A percentile compares a stretch with the other conserved stretches of the same genome.
Evolutionary conservation across 176 grass and related monocot genomes (phyloP).

Genomic region (maize (Zea mays)): DNA sequence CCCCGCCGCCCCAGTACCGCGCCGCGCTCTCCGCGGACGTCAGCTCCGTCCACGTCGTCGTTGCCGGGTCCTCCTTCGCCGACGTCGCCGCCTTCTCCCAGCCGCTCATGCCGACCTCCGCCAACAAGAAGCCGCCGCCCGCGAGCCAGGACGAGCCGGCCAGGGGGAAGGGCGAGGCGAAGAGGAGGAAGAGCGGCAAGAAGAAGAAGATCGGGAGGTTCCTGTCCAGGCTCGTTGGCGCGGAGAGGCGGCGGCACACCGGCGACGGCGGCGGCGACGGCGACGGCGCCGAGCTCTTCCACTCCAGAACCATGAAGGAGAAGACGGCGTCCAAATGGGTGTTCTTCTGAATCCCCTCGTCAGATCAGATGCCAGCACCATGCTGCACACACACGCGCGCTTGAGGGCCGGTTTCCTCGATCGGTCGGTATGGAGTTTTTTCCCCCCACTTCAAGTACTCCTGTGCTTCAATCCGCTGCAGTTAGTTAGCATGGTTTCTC

Average conservation of each 20-base stretch:
- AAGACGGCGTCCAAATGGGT: conserved; percentile 73
- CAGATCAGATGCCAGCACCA: not conserved
- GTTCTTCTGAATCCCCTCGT: conserved; percentile 46
- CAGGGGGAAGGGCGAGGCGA: conserved; percentile 48
- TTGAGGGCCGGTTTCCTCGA: not conserved
- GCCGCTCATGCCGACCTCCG: conserved; percentile 40
- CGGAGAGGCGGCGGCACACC: conserved; percentile 45
- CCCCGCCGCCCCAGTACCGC: conserved; percentile 32
- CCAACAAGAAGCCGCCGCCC: not conserved
- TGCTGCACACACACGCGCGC: not conserved
- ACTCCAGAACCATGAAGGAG: conserved; percentile 86
- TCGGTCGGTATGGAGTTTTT: not conserved
- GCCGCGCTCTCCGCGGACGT: conserved; percentile 38
- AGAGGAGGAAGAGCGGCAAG: conserved; percentile 42
- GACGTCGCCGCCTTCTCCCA: conserved; percentile 40
- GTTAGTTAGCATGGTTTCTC: not conserved
- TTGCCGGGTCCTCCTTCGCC: conserved; percentile 25
- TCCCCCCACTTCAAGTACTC: conserved; percentile 20
- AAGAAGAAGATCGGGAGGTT: conserved; percentile 64
- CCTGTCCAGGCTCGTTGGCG: conserved; percentile 67
- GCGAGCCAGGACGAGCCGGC: conserved; percentile 17
- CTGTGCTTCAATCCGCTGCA: conserved; percentile 40
- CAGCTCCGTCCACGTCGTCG: conserved; percentile 32
- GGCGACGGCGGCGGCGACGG: conserved; percentile 21
- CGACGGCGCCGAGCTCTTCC: conserved; percentile 52